Conservation (phyloP, 2,329 filamentous ascomycete genomes). For the Fusarium sp. region DNA sequence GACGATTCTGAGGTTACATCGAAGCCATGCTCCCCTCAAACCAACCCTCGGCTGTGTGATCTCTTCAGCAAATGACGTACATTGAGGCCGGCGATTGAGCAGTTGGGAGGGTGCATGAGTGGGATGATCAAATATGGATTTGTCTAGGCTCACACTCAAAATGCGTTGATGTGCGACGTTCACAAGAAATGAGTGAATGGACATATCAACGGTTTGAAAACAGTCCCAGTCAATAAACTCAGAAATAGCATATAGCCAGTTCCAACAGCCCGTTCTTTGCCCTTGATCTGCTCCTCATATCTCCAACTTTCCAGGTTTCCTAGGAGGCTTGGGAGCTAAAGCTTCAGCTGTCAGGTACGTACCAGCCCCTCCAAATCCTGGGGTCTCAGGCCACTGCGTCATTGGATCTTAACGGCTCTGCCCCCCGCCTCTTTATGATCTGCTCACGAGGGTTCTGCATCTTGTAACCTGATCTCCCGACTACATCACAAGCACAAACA, state of each 20-base stretch:
- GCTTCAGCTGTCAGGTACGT: conserved; percentile 27
- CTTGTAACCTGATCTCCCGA: conserved; percentile 41
- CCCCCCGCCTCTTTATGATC: conserved; percentile 43
- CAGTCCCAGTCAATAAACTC: not conserved
- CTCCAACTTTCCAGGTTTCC: not conserved
- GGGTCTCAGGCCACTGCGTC: conserved; percentile 45
- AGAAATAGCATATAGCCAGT: not conserved
- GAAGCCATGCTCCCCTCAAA: conserved; percentile 6
- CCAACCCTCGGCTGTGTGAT: conserved; percentile 13
- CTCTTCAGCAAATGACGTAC: conserved; percentile 32
- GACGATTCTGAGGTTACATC: conserved; percentile 30
- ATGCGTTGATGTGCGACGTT: conserved; percentile 17
- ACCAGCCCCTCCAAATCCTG: conserved; percentile 36
- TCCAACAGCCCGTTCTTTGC: no score
- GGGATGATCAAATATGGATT: conserved; percentile 20
- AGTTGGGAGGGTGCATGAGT: conserved; percentile 8
- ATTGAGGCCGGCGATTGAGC: conserved; percentile 21
- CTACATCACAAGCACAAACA: conserved; percentile 43
- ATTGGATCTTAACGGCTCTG: conserved; percentile 38
- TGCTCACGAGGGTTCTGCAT: conserved; percentile 46
- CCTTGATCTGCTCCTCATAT: no score
- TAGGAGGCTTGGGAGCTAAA: not conserved
- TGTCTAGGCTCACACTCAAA: conserved; percentile 17
- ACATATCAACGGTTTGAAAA: conserved; percentile 5
- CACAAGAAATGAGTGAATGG: not conserved